Percentiles rank a stretch among this genome's conserved stretches.
These are phyloP conservation scores for Aureobasidium zeae DNA, from an alignment of 2,329 filamentous ascomycete species.

Conservation along the genomic window DNA sequence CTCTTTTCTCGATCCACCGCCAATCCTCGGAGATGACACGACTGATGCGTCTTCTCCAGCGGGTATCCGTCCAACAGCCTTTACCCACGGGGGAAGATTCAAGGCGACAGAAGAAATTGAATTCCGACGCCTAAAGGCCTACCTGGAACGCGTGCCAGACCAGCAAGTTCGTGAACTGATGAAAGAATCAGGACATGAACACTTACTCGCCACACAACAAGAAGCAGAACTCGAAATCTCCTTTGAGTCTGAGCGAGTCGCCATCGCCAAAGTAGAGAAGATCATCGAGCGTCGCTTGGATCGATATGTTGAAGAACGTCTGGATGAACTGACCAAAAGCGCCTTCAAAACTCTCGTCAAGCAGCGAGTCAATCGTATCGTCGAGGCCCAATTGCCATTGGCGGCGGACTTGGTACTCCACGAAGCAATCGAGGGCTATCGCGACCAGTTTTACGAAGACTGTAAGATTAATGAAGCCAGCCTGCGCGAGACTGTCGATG, in stretches of 20 bases:
- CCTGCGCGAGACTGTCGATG: neutral
- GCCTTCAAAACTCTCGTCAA: neutral
- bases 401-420: slow-evolving; percentile 3
- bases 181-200: neutral
- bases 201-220: neutral
- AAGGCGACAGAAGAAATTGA: too few relatives aligned
- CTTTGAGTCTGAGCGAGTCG: neutral
- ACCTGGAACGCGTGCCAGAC: too few relatives aligned
- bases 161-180: too few relatives aligned
- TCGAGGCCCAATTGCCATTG: neutral
- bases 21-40: too few relatives aligned
- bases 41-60: too few relatives aligned
- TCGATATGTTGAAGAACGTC: neutral
- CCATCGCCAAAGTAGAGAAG: neutral
- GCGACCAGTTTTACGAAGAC: slow-evolving; percentile 8
- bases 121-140: too few relatives aligned
- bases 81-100: too few relatives aligned
- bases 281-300: neutral
- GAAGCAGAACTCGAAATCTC: neutral
- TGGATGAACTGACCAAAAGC: neutral
- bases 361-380: neutral
- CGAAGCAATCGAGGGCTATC: neutral
- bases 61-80: too few relatives aligned
- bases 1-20: too few relatives aligned
- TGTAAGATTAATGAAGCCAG: neutral